phyloP scores from a whole-genome alignment of 495 filamentous ascomycete species.

The Pyrenopolyporus hunteri region DNA sequence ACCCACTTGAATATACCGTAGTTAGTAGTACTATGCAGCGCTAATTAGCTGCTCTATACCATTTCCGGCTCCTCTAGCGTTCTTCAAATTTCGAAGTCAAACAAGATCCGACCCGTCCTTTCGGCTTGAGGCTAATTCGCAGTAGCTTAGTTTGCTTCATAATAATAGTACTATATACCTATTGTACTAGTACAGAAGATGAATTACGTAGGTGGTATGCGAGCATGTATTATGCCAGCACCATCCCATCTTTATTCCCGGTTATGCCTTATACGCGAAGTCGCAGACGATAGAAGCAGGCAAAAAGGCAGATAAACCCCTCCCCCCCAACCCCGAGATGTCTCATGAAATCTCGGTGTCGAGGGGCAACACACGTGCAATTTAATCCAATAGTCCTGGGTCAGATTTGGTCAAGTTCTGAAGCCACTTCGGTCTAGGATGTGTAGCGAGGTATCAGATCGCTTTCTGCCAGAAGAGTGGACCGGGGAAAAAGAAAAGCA shows the following conservation, averaged over 20 bases:
- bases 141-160: conserved; percentile 13
- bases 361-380: conserved; percentile 27
- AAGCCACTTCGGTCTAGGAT: conserved; percentile 1
- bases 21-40: no score
- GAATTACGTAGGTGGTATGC: conserved; percentile 8
- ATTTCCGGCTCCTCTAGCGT: not conserved
- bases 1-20: not conserved
- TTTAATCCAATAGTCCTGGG: conserved; percentile 29
- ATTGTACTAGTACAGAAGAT: no score
- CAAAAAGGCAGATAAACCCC: not conserved
- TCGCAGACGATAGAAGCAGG: not conserved
- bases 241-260: not conserved
- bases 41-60: no score
- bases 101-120: not conserved
- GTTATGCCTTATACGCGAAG: not conserved
- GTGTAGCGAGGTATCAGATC: conserved; percentile 20
- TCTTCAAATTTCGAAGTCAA: conserved; percentile 5
- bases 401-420: conserved; percentile 20
- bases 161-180: no score
- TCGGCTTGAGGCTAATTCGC: conserved; percentile 2
- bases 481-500: conserved; percentile 12
- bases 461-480: not conserved
- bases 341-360: conserved; percentile 10
- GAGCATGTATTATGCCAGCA: not conserved
- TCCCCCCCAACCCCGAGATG: conserved; percentile 13